A percentile compares a stretch with the other conserved stretches of the same genome.
These are phyloP conservation scores for Cyclotella kingstonii DNA, from an alignment of 108 stramenopile genomes.

Conservation along the genomic window DNA sequence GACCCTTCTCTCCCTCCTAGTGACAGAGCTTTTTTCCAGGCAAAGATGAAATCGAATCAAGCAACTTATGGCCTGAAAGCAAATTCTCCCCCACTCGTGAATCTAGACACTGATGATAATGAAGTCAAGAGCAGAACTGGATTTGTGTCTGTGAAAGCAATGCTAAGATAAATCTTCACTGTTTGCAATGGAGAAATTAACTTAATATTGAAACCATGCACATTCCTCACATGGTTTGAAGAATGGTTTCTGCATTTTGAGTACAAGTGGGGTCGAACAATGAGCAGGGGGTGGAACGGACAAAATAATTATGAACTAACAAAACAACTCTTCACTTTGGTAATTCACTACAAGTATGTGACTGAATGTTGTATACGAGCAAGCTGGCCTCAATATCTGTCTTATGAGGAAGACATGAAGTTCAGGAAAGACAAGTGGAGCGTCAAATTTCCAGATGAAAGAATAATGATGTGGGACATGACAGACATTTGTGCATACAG, in stretches of 20 bases:
- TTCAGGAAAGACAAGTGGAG: background rate
- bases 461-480: slow-evolving; percentile 1
- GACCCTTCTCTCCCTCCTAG: background rate
- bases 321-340: background rate
- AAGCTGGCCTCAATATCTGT: background rate
- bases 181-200: slow-evolving; percentile 25
- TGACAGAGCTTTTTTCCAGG: background rate
- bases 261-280: slow-evolving; percentile 10
- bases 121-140: slow-evolving; percentile 17
- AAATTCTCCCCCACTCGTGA: background rate
- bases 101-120: background rate
- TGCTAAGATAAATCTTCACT: slow-evolving; percentile 13
- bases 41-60: background rate
- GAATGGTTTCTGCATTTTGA: slow-evolving; percentile 38
- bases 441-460: too few relatives aligned
- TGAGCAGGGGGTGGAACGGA: background rate
- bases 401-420: background rate
- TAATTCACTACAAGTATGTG: background rate
- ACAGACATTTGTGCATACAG: background rate
- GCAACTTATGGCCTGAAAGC: background rate
- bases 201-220: background rate
- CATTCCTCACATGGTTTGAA: slow-evolving; percentile 34
- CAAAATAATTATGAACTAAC: background rate
- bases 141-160: slow-evolving; percentile 2
- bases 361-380: background rate